phyloP scores from a whole-genome alignment of 176 grass and related monocot genomes.

The Bothriochloa decipiens region DNA sequence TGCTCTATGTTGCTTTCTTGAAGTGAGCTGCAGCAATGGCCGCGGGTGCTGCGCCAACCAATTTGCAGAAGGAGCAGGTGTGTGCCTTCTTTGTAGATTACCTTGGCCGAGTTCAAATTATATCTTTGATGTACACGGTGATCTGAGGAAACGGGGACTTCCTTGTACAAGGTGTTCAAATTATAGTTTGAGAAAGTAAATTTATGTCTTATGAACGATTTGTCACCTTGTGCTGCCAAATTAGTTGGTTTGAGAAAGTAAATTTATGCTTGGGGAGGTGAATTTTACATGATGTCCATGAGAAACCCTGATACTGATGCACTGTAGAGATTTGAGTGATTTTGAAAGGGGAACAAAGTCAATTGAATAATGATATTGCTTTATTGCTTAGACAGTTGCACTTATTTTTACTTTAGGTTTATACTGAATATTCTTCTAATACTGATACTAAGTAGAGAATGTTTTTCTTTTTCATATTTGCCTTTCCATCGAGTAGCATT shows the following conservation, averaged over 20 bases:
- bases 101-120: not conserved
- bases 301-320: not conserved
- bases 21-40: conserved; percentile 33
- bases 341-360: not conserved
- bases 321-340: not conserved
- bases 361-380: not conserved
- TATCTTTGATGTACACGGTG: not conserved
- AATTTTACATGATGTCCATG: not conserved
- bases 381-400: not conserved
- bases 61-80: conserved; percentile 48
- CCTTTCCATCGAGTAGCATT: not conserved
- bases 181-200: not conserved
- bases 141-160: not conserved
- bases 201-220: no score
- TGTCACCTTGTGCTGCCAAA: not conserved
- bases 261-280: not conserved
- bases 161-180: no score
- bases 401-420: not conserved
- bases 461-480: not conserved
- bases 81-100: not conserved
- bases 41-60: conserved; percentile 1
- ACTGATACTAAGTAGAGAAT: not conserved
- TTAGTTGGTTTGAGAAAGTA: not conserved
- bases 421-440: not conserved
- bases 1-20: not conserved